A percentile compares a stretch with the other conserved stretches of the same genome.
Conservation (phyloP, 208 protist genomes). For the Phytomonas sp. region DNA sequence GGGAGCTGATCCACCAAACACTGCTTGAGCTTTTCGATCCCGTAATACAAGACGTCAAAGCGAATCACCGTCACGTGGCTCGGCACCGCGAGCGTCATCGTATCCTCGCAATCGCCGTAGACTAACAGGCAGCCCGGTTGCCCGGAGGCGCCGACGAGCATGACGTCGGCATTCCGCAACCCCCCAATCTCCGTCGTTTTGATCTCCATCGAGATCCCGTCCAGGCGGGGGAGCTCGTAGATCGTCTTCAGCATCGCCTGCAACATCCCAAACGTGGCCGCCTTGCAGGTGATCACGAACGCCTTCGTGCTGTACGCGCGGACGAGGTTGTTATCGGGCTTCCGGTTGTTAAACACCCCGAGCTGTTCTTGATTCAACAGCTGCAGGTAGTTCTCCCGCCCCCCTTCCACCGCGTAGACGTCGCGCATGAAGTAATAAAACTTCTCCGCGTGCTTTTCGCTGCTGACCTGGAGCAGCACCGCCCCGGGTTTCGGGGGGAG, state of each 20-base stretch:
- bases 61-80: constrained; percentile 58
- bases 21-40: constrained; percentile 78
- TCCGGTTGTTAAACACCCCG: constrained; percentile 68
- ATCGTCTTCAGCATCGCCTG: constrained; percentile 84
- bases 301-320: constrained; percentile 58
- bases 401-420: constrained; percentile 71
- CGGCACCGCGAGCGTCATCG: constrained; percentile 53
- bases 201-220: constrained; percentile 67
- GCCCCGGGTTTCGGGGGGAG: constrained; percentile 75
- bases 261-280: constrained; percentile 85
- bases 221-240: constrained; percentile 75
- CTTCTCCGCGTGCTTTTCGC: constrained; percentile 77
- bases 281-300: constrained; percentile 69
- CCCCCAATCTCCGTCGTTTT: constrained; percentile 72
- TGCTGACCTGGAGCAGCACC: constrained; percentile 82
- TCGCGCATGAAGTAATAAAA: constrained; percentile 85
- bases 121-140: constrained; percentile 74
- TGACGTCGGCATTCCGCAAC: constrained; percentile 59
- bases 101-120: constrained; percentile 72
- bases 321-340: constrained; percentile 82
- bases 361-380: constrained; percentile 63
- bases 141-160: constrained; percentile 39
- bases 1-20: constrained; percentile 62
- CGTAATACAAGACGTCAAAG: constrained; percentile 86
- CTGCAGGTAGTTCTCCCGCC: constrained; percentile 77